These are phyloP conservation scores for Oropetium thomaeum DNA, from an alignment of 176 grass and related monocot species.

Conservation along the genomic window DNA sequence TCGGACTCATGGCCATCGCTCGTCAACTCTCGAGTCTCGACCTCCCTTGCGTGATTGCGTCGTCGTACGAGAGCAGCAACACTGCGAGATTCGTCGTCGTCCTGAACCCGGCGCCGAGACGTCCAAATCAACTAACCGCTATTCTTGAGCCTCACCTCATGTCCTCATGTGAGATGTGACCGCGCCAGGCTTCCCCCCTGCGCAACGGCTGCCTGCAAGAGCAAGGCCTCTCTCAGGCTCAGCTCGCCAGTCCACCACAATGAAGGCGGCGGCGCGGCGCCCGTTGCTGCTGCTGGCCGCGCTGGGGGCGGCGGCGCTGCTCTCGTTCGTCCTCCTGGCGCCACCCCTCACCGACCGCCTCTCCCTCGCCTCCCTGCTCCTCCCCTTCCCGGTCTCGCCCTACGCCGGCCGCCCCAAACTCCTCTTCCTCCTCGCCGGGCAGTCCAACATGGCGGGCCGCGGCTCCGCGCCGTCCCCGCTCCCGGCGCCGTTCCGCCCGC, in stretches of 20 bases:
- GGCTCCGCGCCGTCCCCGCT: constrained; percentile 25
- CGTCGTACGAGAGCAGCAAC: too few relatives aligned
- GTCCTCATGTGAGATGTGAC: too few relatives aligned
- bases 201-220: too few relatives aligned
- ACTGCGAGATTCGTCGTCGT: too few relatives aligned
- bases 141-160: too few relatives aligned
- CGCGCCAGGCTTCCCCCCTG: too few relatives aligned
- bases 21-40: too few relatives aligned
- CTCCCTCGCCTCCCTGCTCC: constrained; percentile 13
- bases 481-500: constrained; percentile 21
- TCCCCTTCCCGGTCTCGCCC: constrained; percentile 21
- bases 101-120: too few relatives aligned
- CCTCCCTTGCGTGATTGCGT: too few relatives aligned
- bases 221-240: too few relatives aligned
- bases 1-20: too few relatives aligned
- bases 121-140: too few relatives aligned
- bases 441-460: constrained; percentile 97
- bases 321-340: constrained; percentile 34
- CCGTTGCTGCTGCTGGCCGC: constrained; percentile 26
- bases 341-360: constrained; percentile 16
- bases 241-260: neutral
- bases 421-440: constrained; percentile 80
- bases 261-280: constrained; percentile 42
- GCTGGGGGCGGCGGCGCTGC: constrained; percentile 9
- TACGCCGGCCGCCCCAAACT: constrained; percentile 49